These are phyloP conservation scores for Phytophthora hibernalis DNA, from an alignment of 352 stramenopile genomes.

Conservation along the genomic window DNA sequence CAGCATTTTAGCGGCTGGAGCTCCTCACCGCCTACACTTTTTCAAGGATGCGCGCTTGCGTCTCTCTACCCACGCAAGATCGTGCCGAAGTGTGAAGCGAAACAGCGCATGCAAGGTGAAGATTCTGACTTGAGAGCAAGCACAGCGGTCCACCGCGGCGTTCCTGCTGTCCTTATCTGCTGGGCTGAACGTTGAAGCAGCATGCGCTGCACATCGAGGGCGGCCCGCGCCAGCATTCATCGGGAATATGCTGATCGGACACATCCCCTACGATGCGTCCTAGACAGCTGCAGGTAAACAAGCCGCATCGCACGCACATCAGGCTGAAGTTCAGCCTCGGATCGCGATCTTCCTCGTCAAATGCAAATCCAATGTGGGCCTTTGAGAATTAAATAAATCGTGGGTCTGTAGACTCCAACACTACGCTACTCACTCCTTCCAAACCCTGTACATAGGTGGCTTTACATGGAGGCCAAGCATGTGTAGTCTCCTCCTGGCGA, in stretches of 20 bases:
- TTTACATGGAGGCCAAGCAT: constrained; percentile 42
- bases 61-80: constrained; percentile 10
- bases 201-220: constrained; percentile 8
- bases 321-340: neutral
- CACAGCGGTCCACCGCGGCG: too few species aligned
- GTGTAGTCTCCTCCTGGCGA: constrained; percentile 30
- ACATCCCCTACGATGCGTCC: constrained; percentile 29
- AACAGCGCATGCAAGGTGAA: too few species aligned
- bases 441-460: neutral
- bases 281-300: constrained; percentile 20
- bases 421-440: constrained; percentile 4
- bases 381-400: constrained; percentile 24
- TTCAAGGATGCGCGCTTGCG: constrained; percentile 26
- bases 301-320: neutral
- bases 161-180: too few species aligned
- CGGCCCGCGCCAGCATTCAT: constrained; percentile 1
- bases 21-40: constrained; percentile 35
- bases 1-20: constrained; percentile 10
- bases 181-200: neutral
- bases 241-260: neutral
- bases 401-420: constrained; percentile 8
- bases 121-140: too few species aligned
- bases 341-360: constrained; percentile 10
- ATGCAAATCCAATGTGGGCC: constrained; percentile 10
- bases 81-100: constrained; percentile 12